Conservation (phyloP, 805 yeast species). For the Henningerozyma blattae region DNA sequence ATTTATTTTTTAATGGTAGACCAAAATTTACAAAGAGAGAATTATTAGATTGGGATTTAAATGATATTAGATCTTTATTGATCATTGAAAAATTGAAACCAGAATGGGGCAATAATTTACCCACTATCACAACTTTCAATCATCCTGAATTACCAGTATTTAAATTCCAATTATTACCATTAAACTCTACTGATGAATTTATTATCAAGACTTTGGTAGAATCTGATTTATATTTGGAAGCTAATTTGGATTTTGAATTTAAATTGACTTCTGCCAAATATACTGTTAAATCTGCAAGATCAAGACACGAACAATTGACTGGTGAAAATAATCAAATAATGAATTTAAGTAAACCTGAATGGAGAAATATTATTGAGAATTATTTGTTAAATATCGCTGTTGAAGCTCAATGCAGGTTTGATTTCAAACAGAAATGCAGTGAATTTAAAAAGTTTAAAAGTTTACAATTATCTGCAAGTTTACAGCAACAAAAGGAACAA, state of each 20-base stretch:
- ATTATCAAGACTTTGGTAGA: constrained; percentile 38
- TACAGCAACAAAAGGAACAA: too few relatives aligned
- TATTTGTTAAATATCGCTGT: constrained; percentile 52
- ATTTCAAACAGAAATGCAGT: constrained; percentile 42
- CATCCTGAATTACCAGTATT: constrained; percentile 27
- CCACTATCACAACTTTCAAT: constrained; percentile 24
- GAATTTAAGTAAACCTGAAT: constrained; percentile 42
- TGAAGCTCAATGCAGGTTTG: constrained; percentile 58
- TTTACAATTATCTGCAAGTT: too few relatives aligned
- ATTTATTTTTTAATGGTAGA: constrained; percentile 40
- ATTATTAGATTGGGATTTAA: constrained; percentile 57
- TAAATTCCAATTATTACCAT: constrained; percentile 39
- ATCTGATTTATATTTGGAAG: constrained; percentile 57
- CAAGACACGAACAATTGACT: constrained; percentile 30
- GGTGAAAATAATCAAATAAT: constrained; percentile 16
- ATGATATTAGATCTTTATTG: constrained; percentile 54
- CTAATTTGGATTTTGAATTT: constrained; percentile 41
- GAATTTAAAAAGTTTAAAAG: constrained; percentile 33
- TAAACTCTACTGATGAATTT: constrained; percentile 35
- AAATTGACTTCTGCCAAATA: constrained; percentile 48
- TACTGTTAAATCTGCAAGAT: constrained; percentile 46
- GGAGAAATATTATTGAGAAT: constrained; percentile 67
- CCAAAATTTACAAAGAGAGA: constrained; percentile 53
- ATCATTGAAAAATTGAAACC: constrained; percentile 38
- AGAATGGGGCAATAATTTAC: constrained; percentile 45